A percentile compares a stretch with the other conserved stretches of the same genome.
These are phyloP conservation scores for Takashimella tepidaria DNA, from an alignment of 1,284 basidiomycete species.

Conservation along the genomic window DNA sequence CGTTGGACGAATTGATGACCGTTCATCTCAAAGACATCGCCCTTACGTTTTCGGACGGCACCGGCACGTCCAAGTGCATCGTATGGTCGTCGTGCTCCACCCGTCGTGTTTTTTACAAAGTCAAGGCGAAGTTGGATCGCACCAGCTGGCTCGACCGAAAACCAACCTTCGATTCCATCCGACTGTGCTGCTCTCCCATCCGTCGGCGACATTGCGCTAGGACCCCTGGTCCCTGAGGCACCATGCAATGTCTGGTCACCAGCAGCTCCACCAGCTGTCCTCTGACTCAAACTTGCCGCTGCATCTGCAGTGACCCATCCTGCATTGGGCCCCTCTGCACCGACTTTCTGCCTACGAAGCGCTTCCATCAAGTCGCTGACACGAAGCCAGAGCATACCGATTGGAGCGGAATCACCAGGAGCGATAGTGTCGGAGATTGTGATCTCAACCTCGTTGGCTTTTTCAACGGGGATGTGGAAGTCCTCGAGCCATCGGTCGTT, in stretches of 20 bases:
- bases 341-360: conserved; percentile 84
- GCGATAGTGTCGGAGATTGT: conserved; percentile 90
- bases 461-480: conserved; percentile 94
- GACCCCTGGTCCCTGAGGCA: conserved; percentile 22
- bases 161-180: conserved; percentile 95
- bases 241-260: conserved; percentile 35
- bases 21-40: conserved; percentile 98
- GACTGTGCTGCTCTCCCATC: conserved; percentile 15
- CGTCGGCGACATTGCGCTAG: conserved; percentile 4
- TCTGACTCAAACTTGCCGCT: conserved; percentile 40
- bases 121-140: conserved; percentile 79
- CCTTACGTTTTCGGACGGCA: conserved; percentile 95
- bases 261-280: conserved; percentile 23
- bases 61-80: conserved; percentile 97
- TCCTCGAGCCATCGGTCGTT: conserved; percentile 97
- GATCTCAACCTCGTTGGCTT: conserved; percentile 97
- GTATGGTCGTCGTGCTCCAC: conserved; percentile 73
- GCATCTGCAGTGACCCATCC: conserved; percentile 85
- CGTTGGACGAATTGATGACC: conserved; percentile 96
- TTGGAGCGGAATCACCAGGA: conserved; percentile 73
- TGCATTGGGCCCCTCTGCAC: conserved; percentile 66
- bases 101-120: conserved; percentile 94
- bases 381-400: conserved; percentile 93
- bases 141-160: conserved; percentile 95
- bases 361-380: conserved; percentile 95